These are phyloP conservation scores for Trametes punicea DNA, from an alignment of 768 basidiomycete species.

Conservation along the genomic window DNA sequence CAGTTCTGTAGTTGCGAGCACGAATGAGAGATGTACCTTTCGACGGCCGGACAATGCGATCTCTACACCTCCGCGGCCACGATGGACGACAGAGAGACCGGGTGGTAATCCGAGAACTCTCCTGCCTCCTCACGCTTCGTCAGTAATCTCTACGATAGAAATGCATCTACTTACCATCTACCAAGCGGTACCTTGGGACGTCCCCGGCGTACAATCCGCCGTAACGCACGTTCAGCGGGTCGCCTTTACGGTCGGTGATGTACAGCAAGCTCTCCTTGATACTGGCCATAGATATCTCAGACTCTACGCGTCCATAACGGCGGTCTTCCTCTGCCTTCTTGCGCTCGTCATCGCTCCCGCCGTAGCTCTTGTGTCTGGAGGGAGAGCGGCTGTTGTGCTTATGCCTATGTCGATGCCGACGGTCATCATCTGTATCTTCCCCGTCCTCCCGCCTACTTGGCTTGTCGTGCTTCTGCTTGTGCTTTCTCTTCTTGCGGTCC, in stretches of 20 bases:
- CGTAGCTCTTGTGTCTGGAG: slow-evolving; percentile 1
- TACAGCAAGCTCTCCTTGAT: slow-evolving; percentile 34
- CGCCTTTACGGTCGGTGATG: slow-evolving; percentile 67
- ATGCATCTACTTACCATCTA: slow-evolving; percentile 48
- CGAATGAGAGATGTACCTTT: slow-evolving; percentile 33
- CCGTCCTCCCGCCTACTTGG: slow-evolving; percentile 20
- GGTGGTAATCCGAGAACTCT: slow-evolving; percentile 59
- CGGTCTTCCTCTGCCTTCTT: slow-evolving; percentile 36
- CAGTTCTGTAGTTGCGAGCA: neutral
- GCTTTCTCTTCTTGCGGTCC: slow-evolving; percentile 17
- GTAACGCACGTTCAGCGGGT: slow-evolving; percentile 61
- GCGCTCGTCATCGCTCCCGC: slow-evolving; percentile 30
- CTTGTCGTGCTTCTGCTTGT: slow-evolving; percentile 31
- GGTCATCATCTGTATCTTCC: slow-evolving; percentile 22
- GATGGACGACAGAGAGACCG: slow-evolving; percentile 44
- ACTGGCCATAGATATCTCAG: slow-evolving; percentile 27
- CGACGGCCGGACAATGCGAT: slow-evolving; percentile 38
- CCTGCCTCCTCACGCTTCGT: slow-evolving; percentile 54
- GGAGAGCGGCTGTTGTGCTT: slow-evolving; percentile 4
- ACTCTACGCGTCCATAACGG: slow-evolving; percentile 21
- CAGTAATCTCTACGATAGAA: slow-evolving; percentile 38
- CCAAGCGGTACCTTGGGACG: slow-evolving; percentile 61
- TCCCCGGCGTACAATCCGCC: slow-evolving; percentile 61
- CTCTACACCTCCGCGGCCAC: slow-evolving; percentile 55
- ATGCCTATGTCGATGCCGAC: slow-evolving; percentile 16